Evolutionary conservation across 78 protist species (phyloP).

Genomic region (Emiliania huxleyi): DNA sequence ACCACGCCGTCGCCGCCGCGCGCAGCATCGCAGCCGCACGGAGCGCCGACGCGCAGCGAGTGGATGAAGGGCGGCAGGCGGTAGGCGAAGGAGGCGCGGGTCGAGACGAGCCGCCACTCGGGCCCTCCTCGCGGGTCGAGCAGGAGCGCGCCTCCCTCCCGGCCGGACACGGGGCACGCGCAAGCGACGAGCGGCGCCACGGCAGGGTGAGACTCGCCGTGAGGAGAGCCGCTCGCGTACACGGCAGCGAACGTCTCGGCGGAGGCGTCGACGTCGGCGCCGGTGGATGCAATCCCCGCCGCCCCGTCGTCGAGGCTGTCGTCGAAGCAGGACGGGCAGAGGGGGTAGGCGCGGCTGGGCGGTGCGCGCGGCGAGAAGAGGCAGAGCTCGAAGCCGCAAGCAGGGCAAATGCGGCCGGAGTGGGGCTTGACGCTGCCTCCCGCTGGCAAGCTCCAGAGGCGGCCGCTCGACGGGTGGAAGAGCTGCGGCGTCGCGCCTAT

Average conservation of each 20-base stretch:
- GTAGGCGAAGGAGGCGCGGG: background rate
- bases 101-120: background rate
- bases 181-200: background rate
- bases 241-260: no score
- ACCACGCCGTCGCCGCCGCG: no score
- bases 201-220: background rate
- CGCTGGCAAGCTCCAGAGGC: conserved; percentile 36
- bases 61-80: background rate
- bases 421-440: conserved; percentile 36
- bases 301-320: no score
- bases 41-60: background rate
- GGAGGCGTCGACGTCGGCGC: background rate
- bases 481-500: no score
- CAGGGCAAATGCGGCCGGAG: conserved; percentile 43
- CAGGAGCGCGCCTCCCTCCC: background rate
- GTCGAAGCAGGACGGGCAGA: conserved; percentile 36
- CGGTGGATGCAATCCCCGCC: background rate
- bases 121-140: background rate
- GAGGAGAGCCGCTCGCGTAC: no score
- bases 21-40: background rate
- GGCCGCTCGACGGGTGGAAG: conserved; percentile 48
- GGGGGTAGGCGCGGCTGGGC: background rate
- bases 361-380: background rate
- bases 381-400: conserved; percentile 57
- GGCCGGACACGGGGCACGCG: background rate